Evolutionary conservation across 1,139 yeast genomes (phyloP).

Genomic region (Yamadazyma dushanensis): DNA sequence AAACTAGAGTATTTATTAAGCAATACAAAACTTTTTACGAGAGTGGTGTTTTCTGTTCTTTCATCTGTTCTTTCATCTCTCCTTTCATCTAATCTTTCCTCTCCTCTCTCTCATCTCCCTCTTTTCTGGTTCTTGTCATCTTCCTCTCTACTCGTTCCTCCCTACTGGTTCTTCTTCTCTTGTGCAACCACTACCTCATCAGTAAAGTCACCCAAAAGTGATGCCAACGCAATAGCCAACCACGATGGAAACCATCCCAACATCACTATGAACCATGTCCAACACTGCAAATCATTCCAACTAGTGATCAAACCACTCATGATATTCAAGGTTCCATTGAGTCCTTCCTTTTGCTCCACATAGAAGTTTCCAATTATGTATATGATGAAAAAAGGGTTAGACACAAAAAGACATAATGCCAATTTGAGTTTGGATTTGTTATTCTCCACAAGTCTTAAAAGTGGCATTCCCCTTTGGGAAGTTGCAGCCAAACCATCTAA

Average conservation of each 20-base stretch:
- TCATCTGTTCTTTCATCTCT: too few species aligned
- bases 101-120: too few species aligned
- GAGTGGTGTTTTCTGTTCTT: too few species aligned
- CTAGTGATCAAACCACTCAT: constrained; percentile 56
- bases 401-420: constrained; percentile 35
- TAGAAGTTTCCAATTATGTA: constrained; percentile 32
- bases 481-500: constrained; percentile 14
- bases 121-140: not conserved
- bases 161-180: constrained; percentile 14
- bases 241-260: constrained; percentile 86
- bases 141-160: not conserved
- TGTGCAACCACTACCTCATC: constrained; percentile 9
- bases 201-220: constrained; percentile 30
- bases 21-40: too few species aligned
- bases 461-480: constrained; percentile 8
- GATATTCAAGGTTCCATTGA: constrained; percentile 36
- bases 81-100: too few species aligned
- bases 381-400: constrained; percentile 58
- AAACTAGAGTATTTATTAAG: too few species aligned
- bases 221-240: constrained; percentile 49
- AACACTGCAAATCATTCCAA: constrained; percentile 71
- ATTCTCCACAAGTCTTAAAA: constrained; percentile 12
- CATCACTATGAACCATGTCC: constrained; percentile 82
- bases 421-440: constrained; percentile 28
- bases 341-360: constrained; percentile 21